Base-by-base conservation (phyloP, 2,329 filamentous ascomycete genomes). In the Pseudogymnoascus sp. region DNA sequence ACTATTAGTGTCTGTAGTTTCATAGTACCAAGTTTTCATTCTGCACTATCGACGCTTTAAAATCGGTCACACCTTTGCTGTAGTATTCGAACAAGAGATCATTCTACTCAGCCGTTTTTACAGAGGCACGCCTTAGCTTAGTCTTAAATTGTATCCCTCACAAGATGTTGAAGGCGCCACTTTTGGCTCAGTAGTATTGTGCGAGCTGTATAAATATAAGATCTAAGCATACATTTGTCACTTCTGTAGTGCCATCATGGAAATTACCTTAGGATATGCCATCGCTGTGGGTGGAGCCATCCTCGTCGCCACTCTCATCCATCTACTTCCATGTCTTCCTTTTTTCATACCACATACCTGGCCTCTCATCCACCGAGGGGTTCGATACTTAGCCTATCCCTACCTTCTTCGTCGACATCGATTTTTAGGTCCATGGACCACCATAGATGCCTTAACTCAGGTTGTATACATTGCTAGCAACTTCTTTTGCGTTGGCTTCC, bases 211-310 rank as follows among this genome's bases (percentile, higher is more conserved):
- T 31, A 31, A 31, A 31, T 31, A 31, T 31, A 31, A 31, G 29
- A 31, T 31, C 29, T 31, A 31, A 31, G 29, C 29, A 31, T 31
- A 7, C 29, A 31, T 4, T 5, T 31, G 29, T 31, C 10, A 31
- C 29, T 31, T 31, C 3, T 8, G 3, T 7, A 47, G 42, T 62
- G 44, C 29, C 29, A 63, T 61, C 60, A 65, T 66, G 42, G 65
- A 67, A 61, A 66, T 65, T 21, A 66, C 64, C 16, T 37, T 63
- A 65, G 61, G 10, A 62, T 67, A 66, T 65, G 60, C 64, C 33
- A 66, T 66, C 26, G 63, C 63, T 14, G 29, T 61, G 31, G 63
- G 63, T 35, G 59, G 66, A 40, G 33, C 64, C 44, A 21, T 67
- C 21, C 16, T 64, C 29, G 31, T 61, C 56, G 44, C 42, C 56